Evolutionary conservation across 345 rosid species (phyloP).

Genomic region (Euphorbia tirucalli): DNA sequence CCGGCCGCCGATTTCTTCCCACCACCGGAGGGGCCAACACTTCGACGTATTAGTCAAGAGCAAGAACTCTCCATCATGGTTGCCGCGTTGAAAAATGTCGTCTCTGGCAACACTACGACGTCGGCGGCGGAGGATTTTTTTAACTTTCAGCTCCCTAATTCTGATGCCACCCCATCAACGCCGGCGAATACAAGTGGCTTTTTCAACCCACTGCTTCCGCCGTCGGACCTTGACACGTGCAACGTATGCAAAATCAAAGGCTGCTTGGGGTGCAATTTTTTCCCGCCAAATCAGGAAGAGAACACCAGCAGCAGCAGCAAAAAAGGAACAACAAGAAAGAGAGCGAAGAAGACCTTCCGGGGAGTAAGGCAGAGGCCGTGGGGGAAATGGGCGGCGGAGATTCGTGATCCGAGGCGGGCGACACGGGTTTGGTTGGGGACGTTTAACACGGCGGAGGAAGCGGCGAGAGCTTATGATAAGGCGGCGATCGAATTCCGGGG

Average conservation of each 20-base stretch:
- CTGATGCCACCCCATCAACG: background rate
- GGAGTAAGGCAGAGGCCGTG: conserved; percentile 98
- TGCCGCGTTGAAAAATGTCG: conserved; percentile 39
- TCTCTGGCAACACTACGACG: conserved; percentile 25
- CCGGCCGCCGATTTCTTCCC: background rate
- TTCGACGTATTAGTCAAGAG: conserved; percentile 42
- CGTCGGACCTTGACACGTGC: conserved; percentile 53
- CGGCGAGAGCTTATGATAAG: conserved; percentile 88
- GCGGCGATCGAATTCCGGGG: conserved; percentile 59
- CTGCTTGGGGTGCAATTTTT: conserved; percentile 74
- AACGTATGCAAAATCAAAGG: conserved; percentile 56
- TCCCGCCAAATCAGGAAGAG: conserved; percentile 51
- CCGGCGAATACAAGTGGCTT: background rate
- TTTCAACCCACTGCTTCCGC: conserved; percentile 4
- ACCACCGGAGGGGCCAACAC: background rate
- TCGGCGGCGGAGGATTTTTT: background rate
- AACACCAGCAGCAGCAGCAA: background rate
- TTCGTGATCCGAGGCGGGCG: conserved; percentile 80
- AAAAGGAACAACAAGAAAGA: conserved; percentile 28
- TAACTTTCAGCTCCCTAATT: background rate
- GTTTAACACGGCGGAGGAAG: conserved; percentile 81
- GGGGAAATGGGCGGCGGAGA: conserved; percentile 99
- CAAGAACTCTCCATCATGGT: conserved; percentile 71
- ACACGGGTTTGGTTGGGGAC: conserved; percentile 93
- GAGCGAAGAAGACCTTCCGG: conserved; percentile 69